Evolutionary conservation across 129 eudicot species (phyloP), one percentile per base, ranked within the genome.

Genomic region (Escallonia rubra): DNA sequence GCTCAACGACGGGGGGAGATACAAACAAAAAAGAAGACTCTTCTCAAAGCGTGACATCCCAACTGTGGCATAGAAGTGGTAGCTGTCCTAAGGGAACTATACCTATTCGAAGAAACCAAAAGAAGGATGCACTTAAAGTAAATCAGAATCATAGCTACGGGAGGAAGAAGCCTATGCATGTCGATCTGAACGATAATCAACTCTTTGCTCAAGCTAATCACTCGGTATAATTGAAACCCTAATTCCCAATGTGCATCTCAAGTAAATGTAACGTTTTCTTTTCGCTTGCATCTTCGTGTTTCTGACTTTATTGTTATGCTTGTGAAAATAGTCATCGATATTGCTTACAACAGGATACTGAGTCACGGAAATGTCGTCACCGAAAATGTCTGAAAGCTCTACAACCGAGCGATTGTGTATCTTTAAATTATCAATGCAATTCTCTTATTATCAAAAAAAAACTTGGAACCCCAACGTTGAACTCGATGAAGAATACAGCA

Each of bases 21-120:
- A 42, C 66, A 23, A 23, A 23, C 1, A 23, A 23, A 50, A 41
- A 57, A 77, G n/a, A 67, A 80, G 71, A 42, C 16, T 49, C 48
- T 53, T 38, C 63, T 3, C 72, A n/a, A 13, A 74, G 69, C 0
- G 64, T 52, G 64, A 74, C 81, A 45, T 78, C 81, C 76, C 95
- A 87, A 49, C 2, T 66, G 51, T 83, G 95, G 90, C 87, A 79
- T 10, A 81, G 47, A 76, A 78, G 71, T 16, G 90, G 90, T 64
- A 84, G 77, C 38, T 83, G 95, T 65, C 95, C 90, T 7, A 74
- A 74, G 50, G 87, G 90, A 57, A 81, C 87, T 56, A 73, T 87
- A 15, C 87, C 90, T 7, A 73, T 83, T 16, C 59, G 90, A 39
- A 61, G 83, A 65, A 78, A 41, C 5, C 65, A 55, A 41, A 64